Percentiles rank a stretch among this genome's conserved stretches.
These are phyloP conservation scores for Arxiozyma bovina DNA, from an alignment of 1,139 yeast genomes.

Conservation along the genomic window DNA sequence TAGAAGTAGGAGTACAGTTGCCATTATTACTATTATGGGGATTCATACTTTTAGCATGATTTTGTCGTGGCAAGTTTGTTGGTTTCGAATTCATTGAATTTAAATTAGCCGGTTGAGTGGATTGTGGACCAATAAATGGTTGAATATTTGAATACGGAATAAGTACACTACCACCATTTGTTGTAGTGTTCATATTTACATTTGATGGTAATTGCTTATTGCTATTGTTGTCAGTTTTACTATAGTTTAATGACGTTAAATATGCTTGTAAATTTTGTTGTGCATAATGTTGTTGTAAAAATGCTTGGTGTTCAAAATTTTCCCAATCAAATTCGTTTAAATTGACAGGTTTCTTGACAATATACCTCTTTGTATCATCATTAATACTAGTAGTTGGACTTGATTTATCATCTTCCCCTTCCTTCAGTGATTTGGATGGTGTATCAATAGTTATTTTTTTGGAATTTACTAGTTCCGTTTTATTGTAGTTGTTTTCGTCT, in stretches of 20 bases:
- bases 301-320: constrained; percentile 30
- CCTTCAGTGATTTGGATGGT: not conserved
- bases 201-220: not conserved
- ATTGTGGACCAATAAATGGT: not conserved
- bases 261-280: constrained; percentile 30
- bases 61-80: not conserved
- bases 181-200: not conserved
- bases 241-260: constrained; percentile 18
- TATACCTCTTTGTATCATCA: constrained; percentile 13
- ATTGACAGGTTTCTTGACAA: constrained; percentile 29
- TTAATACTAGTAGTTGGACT: not conserved
- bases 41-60: not conserved
- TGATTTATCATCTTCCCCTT: constrained; percentile 8
- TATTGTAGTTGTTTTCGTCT: constrained; percentile 2
- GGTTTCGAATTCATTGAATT: not conserved
- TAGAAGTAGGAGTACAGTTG: not conserved
- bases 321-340: constrained; percentile 33
- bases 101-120: not conserved
- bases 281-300: constrained; percentile 30
- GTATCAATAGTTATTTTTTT: not conserved
- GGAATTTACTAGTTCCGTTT: not conserved
- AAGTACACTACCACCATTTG: not conserved
- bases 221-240: not conserved
- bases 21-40: not conserved
- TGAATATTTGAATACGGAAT: not conserved